These are phyloP conservation scores for Calonectria crousiana DNA, from an alignment of 2,329 filamentous ascomycete genomes.

Conservation along the genomic window DNA sequence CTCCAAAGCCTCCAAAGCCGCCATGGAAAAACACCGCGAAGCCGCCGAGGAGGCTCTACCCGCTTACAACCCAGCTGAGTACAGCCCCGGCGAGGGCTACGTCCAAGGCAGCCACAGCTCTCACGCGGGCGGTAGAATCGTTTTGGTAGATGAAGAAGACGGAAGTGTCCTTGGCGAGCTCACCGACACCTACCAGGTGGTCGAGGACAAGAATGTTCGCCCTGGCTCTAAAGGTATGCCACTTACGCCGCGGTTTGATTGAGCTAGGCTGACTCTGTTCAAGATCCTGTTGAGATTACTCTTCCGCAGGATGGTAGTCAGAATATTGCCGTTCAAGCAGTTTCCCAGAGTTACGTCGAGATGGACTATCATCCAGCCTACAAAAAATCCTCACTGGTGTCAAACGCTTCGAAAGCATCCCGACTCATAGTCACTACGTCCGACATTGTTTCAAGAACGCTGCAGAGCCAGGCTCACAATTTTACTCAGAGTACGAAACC, in stretches of 20 bases:
- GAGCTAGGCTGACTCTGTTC: slow-evolving; percentile 2
- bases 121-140: slow-evolving; percentile 75
- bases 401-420: slow-evolving; percentile 88
- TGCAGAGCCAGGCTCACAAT: slow-evolving; percentile 81
- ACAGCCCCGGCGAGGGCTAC: slow-evolving; percentile 84
- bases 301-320: slow-evolving; percentile 76
- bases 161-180: slow-evolving; percentile 95
- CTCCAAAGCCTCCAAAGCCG: slow-evolving; percentile 38
- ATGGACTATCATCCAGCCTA: slow-evolving; percentile 92
- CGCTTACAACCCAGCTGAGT: slow-evolving; percentile 85
- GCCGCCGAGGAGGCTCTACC: slow-evolving; percentile 61
- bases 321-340: slow-evolving; percentile 74
- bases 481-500: slow-evolving; percentile 88
- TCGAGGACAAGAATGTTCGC: slow-evolving; percentile 81
- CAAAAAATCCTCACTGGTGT: slow-evolving; percentile 86
- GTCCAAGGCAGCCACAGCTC: slow-evolving; percentile 71
- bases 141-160: slow-evolving; percentile 95
- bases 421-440: slow-evolving; percentile 92
- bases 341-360: slow-evolving; percentile 78
- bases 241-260: neutral
- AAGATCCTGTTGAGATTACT: slow-evolving; percentile 82
- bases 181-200: slow-evolving; percentile 81
- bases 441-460: slow-evolving; percentile 79
- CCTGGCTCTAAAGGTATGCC: slow-evolving; percentile 88
- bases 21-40: slow-evolving; percentile 55